phyloP scores from a whole-genome alignment of 139 green algal species.

The Asterochloris sp. region DNA sequence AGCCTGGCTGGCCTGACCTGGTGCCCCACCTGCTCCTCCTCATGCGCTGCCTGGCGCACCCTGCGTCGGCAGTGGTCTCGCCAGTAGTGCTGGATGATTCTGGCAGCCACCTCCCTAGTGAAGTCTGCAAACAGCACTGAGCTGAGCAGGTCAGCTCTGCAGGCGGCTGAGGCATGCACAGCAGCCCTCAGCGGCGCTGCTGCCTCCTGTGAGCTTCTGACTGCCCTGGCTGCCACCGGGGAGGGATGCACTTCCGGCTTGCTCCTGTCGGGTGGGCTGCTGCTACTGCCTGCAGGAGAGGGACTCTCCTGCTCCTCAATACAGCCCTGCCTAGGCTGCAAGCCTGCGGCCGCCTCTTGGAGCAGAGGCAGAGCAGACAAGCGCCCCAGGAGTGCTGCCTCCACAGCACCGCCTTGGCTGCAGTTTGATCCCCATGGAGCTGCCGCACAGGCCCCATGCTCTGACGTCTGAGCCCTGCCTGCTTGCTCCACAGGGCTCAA shows the following conservation, averaged over 20 bases:
- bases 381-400: no score
- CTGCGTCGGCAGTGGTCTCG: not conserved
- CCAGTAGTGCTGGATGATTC: conserved; percentile 47
- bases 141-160: not conserved
- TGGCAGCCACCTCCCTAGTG: conserved; percentile 34
- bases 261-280: not conserved
- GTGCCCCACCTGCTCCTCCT: not conserved
- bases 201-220: not conserved
- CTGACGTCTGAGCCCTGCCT: no score
- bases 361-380: no score
- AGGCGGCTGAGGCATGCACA: not conserved
- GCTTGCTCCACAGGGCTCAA: no score
- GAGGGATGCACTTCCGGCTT: not conserved
- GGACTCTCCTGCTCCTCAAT: no score
- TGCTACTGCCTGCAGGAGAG: no score
- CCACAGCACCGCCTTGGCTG: no score
- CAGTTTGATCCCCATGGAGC: no score
- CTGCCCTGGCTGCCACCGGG: not conserved
- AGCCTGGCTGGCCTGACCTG: no score
- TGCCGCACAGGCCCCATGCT: no score
- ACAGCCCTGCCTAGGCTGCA: no score
- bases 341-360: no score
- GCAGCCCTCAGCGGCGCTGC: conserved; percentile 3
- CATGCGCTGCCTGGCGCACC: not conserved
- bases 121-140: conserved; percentile 29